phyloP scores from a whole-genome alignment of 768 basidiomycete genomes.

The Rhizopogon salebrosus region DNA sequence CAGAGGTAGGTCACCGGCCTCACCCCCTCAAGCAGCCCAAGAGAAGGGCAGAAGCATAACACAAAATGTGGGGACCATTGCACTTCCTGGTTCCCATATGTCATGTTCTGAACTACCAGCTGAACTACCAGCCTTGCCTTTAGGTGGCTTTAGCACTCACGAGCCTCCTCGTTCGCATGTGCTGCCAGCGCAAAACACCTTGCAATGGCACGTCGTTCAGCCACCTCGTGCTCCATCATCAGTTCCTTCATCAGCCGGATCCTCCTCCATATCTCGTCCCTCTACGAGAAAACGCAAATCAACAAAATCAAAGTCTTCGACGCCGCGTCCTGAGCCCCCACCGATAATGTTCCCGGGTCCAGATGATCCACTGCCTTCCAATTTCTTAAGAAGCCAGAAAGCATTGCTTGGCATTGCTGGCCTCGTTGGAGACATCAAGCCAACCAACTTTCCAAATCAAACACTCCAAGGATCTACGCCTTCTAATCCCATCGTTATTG shows the following conservation, averaged over 20 bases:
- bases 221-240: not conserved
- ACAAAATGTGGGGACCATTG: conserved; percentile 97
- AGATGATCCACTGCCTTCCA: conserved; percentile 52
- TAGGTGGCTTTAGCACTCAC: conserved; percentile 33
- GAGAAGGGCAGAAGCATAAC: conserved; percentile 23
- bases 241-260: not conserved
- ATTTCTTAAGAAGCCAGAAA: conserved; percentile 71
- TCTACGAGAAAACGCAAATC: conserved; percentile 28
- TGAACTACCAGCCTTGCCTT: conserved; percentile 69
- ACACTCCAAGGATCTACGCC: conserved; percentile 47
- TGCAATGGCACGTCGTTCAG: not conserved
- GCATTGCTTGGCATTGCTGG: conserved; percentile 71
- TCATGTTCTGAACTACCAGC: conserved; percentile 80
- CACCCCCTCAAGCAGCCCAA: conserved; percentile 33
- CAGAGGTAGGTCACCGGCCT: conserved; percentile 74
- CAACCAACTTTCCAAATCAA: conserved; percentile 41
- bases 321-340: conserved; percentile 45
- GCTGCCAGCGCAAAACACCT: not conserved
- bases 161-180: conserved; percentile 29
- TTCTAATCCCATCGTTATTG: conserved; percentile 65
- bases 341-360: conserved; percentile 62
- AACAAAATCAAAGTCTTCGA: conserved; percentile 31
- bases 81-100: conserved; percentile 92
- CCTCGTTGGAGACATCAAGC: conserved; percentile 59
- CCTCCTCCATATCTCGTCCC: conserved; percentile 6